Evolutionary conservation across 768 basidiomycete species (phyloP).

Genomic region (Cystofilobasidium bisporidii): DNA sequence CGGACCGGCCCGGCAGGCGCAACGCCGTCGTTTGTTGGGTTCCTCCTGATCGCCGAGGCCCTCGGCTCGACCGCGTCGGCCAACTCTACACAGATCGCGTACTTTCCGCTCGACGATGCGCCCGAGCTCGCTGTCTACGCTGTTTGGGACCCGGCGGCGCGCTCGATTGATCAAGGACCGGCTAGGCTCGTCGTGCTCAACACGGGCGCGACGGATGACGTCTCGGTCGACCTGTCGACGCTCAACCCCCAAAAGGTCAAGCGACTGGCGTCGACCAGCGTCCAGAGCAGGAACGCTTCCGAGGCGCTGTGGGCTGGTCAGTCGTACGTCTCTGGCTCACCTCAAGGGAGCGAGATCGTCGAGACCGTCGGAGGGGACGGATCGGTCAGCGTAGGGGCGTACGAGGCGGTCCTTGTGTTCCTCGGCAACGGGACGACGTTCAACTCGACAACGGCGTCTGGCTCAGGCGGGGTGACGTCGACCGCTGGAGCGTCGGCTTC

Average conservation of each 20-base stretch:
- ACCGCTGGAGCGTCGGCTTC: too few species aligned
- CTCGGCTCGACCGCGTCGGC: slow-evolving; percentile 33
- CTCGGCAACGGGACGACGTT: slow-evolving; percentile 16
- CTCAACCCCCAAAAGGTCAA: slow-evolving; percentile 29
- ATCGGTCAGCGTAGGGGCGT: slow-evolving; percentile 34
- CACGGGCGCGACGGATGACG: neutral
- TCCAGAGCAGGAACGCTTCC: too few species aligned
- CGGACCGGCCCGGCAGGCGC: slow-evolving; percentile 36
- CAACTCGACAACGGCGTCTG: too few species aligned
- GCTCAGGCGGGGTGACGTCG: too few species aligned
- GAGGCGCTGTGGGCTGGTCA: too few species aligned
- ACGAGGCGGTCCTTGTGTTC: slow-evolving; percentile 39
- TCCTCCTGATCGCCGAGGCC: slow-evolving; percentile 39
- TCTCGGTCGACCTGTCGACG: slow-evolving; percentile 29
- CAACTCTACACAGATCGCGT: slow-evolving; percentile 32
- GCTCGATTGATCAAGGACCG: slow-evolving; percentile 21
- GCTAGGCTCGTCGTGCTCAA: slow-evolving; percentile 37
- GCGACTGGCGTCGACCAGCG: slow-evolving; percentile 32
- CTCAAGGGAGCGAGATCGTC: slow-evolving; percentile 32
- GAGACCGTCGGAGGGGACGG: slow-evolving; percentile 31
- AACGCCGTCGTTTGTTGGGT: slow-evolving; percentile 38
- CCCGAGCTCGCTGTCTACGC: slow-evolving; percentile 38
- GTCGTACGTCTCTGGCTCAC: slow-evolving; percentile 36
- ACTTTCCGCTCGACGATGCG: slow-evolving; percentile 27
- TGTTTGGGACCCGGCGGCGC: slow-evolving; percentile 35